Percentiles rank a stretch among this genome's conserved stretches.
Evolutionary conservation across 176 grass and related monocot species (phyloP).

Genomic region (Ensete glaucum): DNA sequence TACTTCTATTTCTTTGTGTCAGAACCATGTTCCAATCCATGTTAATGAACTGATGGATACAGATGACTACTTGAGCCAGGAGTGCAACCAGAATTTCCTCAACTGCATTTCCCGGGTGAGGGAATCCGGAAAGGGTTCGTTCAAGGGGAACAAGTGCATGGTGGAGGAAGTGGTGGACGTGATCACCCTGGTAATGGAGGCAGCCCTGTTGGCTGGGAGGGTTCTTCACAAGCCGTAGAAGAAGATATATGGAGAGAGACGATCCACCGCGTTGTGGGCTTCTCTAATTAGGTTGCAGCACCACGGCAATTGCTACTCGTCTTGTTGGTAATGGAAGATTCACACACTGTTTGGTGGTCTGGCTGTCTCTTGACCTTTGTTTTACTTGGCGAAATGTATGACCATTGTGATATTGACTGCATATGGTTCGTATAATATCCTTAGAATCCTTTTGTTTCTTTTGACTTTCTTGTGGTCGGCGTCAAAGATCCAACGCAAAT

Average conservation of each 20-base stretch:
- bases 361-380: too few species aligned
- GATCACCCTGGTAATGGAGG: slow-evolving; percentile 61
- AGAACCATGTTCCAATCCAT: background rate
- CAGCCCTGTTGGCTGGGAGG: slow-evolving; percentile 64
- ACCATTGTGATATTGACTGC: too few species aligned
- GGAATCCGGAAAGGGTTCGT: slow-evolving; percentile 28
- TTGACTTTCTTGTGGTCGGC: too few species aligned
- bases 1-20: background rate
- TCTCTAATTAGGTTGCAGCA: too few species aligned
- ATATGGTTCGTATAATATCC: too few species aligned
- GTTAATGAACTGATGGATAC: background rate
- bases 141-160: slow-evolving; percentile 77
- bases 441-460: too few species aligned
- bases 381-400: too few species aligned
- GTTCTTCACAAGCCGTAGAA: slow-evolving; percentile 74
- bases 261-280: too few species aligned
- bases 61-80: slow-evolving; percentile 88
- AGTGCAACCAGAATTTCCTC: slow-evolving; percentile 61
- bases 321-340: too few species aligned
- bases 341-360: too few species aligned
- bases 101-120: slow-evolving; percentile 53
- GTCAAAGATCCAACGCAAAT: too few species aligned
- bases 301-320: too few species aligned
- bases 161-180: slow-evolving; percentile 82
- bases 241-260: background rate